A percentile compares a stretch with the other conserved stretches of the same genome.
Evolutionary conservation across 148 eudicot species (phyloP).

Genomic region (Diospyros lotus): DNA sequence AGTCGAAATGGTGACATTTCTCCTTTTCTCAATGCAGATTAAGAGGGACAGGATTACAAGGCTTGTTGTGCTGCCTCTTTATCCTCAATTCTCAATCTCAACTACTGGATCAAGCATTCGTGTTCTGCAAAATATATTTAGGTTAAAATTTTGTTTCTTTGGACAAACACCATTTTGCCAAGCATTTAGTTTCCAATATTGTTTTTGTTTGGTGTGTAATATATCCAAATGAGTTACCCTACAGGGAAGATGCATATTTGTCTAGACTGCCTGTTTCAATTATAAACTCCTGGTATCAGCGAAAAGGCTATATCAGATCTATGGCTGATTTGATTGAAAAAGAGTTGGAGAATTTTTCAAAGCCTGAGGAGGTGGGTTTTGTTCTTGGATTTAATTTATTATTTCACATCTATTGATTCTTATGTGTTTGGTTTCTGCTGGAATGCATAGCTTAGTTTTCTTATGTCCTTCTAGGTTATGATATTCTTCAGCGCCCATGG

Average conservation of each 20-base stretch:
- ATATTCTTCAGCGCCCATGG: constrained; percentile 99
- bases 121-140: constrained; percentile 70
- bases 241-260: constrained; percentile 70
- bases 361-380: constrained; percentile 66
- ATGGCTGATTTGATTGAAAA: constrained; percentile 98
- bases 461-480: constrained; percentile 58
- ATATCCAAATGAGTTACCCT: constrained; percentile 8
- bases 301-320: constrained; percentile 85
- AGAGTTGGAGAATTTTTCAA: constrained; percentile 59
- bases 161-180: background rate
- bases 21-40: constrained; percentile 43
- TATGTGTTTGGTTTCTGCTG: background rate
- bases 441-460: background rate
- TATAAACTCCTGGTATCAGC: constrained; percentile 94
- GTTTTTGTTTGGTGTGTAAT: background rate
- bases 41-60: constrained; percentile 73
- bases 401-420: constrained; percentile 7
- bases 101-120: constrained; percentile 95
- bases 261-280: constrained; percentile 78
- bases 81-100: constrained; percentile 91
- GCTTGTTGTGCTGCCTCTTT: constrained; percentile 85
- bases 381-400: constrained; percentile 12
- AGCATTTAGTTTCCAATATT: background rate
- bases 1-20: constrained; percentile 16
- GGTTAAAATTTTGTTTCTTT: constrained; percentile 31